Base-by-base conservation (phyloP, 2,329 filamentous ascomycete species). In the Paracorniculantispora psalliotae region DNA sequence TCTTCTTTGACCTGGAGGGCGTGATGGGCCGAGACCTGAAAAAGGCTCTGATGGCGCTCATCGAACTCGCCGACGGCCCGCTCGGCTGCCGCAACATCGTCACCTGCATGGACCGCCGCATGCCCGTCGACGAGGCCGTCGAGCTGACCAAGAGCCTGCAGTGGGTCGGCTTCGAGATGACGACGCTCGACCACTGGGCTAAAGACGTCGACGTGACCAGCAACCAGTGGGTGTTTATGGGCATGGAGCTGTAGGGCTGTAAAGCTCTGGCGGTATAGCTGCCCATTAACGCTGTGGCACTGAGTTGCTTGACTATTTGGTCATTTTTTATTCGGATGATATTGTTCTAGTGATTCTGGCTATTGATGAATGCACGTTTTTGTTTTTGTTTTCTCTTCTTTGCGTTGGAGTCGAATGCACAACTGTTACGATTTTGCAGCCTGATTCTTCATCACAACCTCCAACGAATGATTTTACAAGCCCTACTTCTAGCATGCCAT, bases 121-220 rank as follows among this genome's bases (percentile, higher is more conserved):
- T 88, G 63, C 80, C 84, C 41, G 74, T 80, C 26, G 76, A 81
- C 61, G 85, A 90, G 62, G 78, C 83, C 60, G 84, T 87, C 65
- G 79, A 86, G 60, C 79, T 93, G 65, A 85, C 89, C 68, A 91
- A 89, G 72, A 92, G 91, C 68, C 82, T 97, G 54, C 90, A 92
- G 71, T 97, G 92, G 92, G 92, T 96, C 64, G 92, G 92, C 58
- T 96, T 96, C 70, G 89, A 90, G 69, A 82, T 93, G 65, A 86
- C 85, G 52, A 93, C 90, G 25, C 80, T 97, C 46, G 87, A 92
- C 65, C 82, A 85, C 66, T 96, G 91, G 88, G 82, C 84, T 17
- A 76, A 79, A 48, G 79, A 80, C 41, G 71, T 81, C 57, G 84
- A 89, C 63, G 81, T 87, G 56, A 85, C 89, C 53, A 96, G 91